Evolutionary conservation across 345 rosid species (phyloP).

Genomic region (Balakata baccata): DNA sequence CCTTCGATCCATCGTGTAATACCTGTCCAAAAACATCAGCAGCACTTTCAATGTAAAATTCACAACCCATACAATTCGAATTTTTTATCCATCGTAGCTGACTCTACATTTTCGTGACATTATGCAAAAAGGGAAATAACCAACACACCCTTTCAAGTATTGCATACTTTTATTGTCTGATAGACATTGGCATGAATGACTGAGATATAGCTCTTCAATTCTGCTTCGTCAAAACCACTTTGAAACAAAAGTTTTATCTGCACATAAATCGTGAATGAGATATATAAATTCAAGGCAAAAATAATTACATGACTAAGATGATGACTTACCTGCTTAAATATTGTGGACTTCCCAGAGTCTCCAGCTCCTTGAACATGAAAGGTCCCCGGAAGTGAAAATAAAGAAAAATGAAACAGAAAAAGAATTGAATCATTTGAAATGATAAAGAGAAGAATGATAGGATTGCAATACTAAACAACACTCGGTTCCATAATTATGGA

Average conservation of each 20-base stretch:
- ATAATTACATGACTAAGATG: constrained; percentile 1
- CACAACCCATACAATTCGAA: background rate
- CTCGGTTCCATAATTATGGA: too few relatives aligned
- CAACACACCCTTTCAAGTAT: constrained; percentile 68
- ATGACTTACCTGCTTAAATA: constrained; percentile 85
- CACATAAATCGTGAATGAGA: constrained; percentile 10
- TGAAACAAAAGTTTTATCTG: constrained; percentile 97
- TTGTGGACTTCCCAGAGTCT: constrained; percentile 98
- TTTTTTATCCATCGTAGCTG: constrained; percentile 18
- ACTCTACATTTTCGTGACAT: constrained; percentile 25
- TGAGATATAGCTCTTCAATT: constrained; percentile 78
- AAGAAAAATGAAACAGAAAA: constrained; percentile 4
- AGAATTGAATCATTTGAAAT: background rate
- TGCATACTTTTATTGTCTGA: constrained; percentile 99
- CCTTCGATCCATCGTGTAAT: constrained; percentile 88
- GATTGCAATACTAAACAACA: background rate
- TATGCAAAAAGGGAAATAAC: constrained; percentile 54
- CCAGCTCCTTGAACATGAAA: constrained; percentile 71
- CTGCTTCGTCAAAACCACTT: constrained; percentile 91
- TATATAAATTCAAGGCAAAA: background rate
- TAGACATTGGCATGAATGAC: constrained; percentile 96
- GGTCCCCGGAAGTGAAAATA: background rate
- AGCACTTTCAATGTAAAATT: constrained; percentile 15
- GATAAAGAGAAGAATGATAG: constrained; percentile 4
- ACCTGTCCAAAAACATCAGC: constrained; percentile 50